phyloP scores from a whole-genome alignment of 169 alveolate genomes.

The Cryptosporidium tyzzeri region DNA sequence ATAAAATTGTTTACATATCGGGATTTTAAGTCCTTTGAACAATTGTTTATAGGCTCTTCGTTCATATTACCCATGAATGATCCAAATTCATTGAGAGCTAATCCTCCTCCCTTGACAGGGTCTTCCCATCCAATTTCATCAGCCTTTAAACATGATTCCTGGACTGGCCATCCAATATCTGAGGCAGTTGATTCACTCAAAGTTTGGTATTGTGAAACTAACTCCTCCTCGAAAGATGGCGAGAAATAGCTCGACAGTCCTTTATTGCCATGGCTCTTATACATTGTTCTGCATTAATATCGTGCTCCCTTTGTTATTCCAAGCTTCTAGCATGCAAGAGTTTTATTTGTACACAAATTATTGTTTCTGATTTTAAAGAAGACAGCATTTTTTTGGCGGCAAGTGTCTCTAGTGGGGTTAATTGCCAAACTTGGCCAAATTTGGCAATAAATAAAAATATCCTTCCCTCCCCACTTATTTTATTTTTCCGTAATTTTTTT shows the following conservation, averaged over 20 bases:
- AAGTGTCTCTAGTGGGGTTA: conserved; percentile 77
- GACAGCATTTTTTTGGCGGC: conserved; percentile 76
- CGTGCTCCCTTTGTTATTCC: conserved; percentile 4
- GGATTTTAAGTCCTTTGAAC: conserved; percentile 5
- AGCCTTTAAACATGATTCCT: conserved; percentile 42
- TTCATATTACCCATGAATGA: conserved; percentile 59
- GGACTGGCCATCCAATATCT: conserved; percentile 76
- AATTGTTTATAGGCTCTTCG: conserved; percentile 24
- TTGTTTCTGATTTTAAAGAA: conserved; percentile 36
- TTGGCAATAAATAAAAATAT: conserved; percentile 23
- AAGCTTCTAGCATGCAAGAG: conserved; percentile 60
- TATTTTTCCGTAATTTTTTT: background rate
- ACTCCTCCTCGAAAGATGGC: conserved; percentile 61
- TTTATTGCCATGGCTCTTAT: conserved; percentile 69
- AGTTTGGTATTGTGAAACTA: conserved; percentile 36
- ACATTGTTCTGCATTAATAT: conserved; percentile 74
- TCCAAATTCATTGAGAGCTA: conserved; percentile 38
- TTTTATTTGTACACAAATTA: conserved; percentile 33
- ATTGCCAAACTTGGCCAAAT: conserved; percentile 12
- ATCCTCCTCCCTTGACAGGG: conserved; percentile 25
- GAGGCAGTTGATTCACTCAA: conserved; percentile 66
- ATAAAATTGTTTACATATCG: conserved; percentile 28
- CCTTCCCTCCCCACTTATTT: background rate
- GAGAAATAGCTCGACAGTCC: conserved; percentile 67
- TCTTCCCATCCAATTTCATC: conserved; percentile 61